Base-by-base conservation (phyloP, 805 yeast species). In the Candida broadrunensis region DNA sequence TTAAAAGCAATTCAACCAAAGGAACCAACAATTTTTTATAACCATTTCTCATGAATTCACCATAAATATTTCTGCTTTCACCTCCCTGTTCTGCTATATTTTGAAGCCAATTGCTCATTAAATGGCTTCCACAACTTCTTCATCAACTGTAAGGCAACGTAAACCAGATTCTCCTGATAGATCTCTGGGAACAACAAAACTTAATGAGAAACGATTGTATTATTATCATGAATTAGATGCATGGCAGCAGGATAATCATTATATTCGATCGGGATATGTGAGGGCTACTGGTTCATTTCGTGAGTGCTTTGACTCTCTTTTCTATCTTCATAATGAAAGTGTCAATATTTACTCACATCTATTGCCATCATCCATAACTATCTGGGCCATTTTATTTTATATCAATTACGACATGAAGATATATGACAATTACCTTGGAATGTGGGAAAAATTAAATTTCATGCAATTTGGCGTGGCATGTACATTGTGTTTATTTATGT, bases 191-290 rank as follows among this genome's bases (percentile, higher is more conserved):
- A n/a, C 17, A 14, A 18, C 14, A 6, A 20, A 3, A 16, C 27
- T 3, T 27, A 29, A 21, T 19, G 12, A 7, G 14, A 32, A 24
- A 31, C 35, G 43, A 21, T 47, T 57, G 16, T 45, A 47, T 33
- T 64, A 58, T 33, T 83, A 72, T 66, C 73, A 79, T 43, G 83
- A 83, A 47, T 56, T 85, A 20, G 85, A 81, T 18, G 74, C 63
- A 13, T 85, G 93, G 93, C 89, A 83, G 54, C 69, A 75, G 43
- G 93, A 85, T 54, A 85, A 85, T 56, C 84, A 81, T 48, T 80
- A 60, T 54, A 85, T 85, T 35, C 55, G 66, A 31, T 65, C 79
- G 0, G 88, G 88, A 4, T 85, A 85, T 51, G 82, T 85, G 15
- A 70, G 67, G 25, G 80, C 76, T 40, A 77, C 86, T 1, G 49